Percentiles rank a stretch among this genome's conserved stretches.
Conservation (phyloP, 805 yeast species). For the Cyberlindnera nakhonratchasimensis region DNA sequence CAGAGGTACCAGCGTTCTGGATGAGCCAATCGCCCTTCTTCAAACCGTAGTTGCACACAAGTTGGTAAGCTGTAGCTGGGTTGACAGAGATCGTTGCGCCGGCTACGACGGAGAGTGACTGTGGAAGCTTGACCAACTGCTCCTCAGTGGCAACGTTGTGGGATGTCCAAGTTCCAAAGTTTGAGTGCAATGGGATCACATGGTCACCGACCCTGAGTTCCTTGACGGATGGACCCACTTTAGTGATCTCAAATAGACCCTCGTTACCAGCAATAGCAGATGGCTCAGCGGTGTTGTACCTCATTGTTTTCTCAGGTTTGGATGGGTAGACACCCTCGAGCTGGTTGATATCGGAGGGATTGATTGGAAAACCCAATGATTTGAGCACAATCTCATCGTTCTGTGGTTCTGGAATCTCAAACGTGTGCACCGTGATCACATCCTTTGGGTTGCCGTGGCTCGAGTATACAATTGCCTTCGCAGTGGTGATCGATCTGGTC, state of each 20-base stretch:
- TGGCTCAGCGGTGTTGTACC: slow-evolving; percentile 58
- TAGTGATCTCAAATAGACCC: slow-evolving; percentile 83
- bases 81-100: slow-evolving; percentile 92
- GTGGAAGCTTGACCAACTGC: slow-evolving; percentile 52
- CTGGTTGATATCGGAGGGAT: slow-evolving; percentile 88
- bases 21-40: slow-evolving; percentile 74
- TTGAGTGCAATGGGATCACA: slow-evolving; percentile 74
- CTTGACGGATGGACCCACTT: slow-evolving; percentile 54
- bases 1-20: slow-evolving; percentile 95
- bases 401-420: slow-evolving; percentile 45
- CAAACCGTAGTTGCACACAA: slow-evolving; percentile 63
- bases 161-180: slow-evolving; percentile 93
- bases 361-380: slow-evolving; percentile 77
- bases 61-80: slow-evolving; percentile 87
- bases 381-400: slow-evolving; percentile 54
- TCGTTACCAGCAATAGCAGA: slow-evolving; percentile 91
- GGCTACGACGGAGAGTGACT: slow-evolving; percentile 48
- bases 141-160: slow-evolving; percentile 55
- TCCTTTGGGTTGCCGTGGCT: slow-evolving; percentile 65
- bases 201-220: slow-evolving; percentile 70
- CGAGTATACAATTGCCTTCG: slow-evolving; percentile 66
- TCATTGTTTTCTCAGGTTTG: slow-evolving; percentile 52
- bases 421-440: slow-evolving; percentile 49
- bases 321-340: slow-evolving; percentile 83
- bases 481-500: slow-evolving; percentile 33